These are phyloP conservation scores for Cyclocybe aegerita DNA, from an alignment of 768 basidiomycete genomes.

Conservation along the genomic window DNA sequence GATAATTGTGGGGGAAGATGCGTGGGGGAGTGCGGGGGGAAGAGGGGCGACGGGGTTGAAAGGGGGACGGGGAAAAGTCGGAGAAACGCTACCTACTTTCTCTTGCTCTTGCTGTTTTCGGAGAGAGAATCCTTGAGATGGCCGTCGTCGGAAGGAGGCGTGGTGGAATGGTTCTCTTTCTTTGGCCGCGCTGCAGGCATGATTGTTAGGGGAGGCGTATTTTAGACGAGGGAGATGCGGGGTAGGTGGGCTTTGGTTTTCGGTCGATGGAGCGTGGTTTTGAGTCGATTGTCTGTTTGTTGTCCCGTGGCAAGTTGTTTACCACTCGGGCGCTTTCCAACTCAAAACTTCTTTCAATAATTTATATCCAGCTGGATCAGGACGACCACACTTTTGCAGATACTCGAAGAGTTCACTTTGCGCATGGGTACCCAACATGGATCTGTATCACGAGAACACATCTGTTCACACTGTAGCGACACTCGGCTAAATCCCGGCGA, in stretches of 20 bases:
- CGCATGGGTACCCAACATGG: slow-evolving; percentile 21
- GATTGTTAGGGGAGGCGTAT: slow-evolving; percentile 29
- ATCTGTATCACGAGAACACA: slow-evolving; percentile 39
- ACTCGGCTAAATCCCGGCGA: slow-evolving; percentile 44
- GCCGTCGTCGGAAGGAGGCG: slow-evolving; percentile 66
- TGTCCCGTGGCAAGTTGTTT: slow-evolving; percentile 41
- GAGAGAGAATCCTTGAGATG: slow-evolving; percentile 50
- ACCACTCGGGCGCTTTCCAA: slow-evolving; percentile 37
- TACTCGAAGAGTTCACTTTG: slow-evolving; percentile 19
- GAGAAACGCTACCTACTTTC: slow-evolving; percentile 66
- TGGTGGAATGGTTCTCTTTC: slow-evolving; percentile 62
- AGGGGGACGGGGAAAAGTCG: slow-evolving; percentile 57
- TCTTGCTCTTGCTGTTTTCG: slow-evolving; percentile 76
- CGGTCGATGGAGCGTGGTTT: slow-evolving; percentile 28
- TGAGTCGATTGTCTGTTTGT: slow-evolving; percentile 38
- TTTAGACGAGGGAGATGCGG: slow-evolving; percentile 29
- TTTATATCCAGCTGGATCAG: slow-evolving; percentile 39
- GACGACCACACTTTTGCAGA: slow-evolving; percentile 27
- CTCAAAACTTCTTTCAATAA: slow-evolving; percentile 35
- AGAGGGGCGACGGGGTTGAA: slow-evolving; percentile 32
- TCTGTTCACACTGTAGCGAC: slow-evolving; percentile 28
- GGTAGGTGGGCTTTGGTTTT: slow-evolving; percentile 22
- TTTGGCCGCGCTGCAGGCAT: slow-evolving; percentile 72
- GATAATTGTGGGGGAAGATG: slow-evolving; percentile 25
- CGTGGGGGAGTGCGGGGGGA: slow-evolving; percentile 43